Evolutionary conservation across 164 flowering plant species (phyloP).

Genomic region (Liquidambar formosana): DNA sequence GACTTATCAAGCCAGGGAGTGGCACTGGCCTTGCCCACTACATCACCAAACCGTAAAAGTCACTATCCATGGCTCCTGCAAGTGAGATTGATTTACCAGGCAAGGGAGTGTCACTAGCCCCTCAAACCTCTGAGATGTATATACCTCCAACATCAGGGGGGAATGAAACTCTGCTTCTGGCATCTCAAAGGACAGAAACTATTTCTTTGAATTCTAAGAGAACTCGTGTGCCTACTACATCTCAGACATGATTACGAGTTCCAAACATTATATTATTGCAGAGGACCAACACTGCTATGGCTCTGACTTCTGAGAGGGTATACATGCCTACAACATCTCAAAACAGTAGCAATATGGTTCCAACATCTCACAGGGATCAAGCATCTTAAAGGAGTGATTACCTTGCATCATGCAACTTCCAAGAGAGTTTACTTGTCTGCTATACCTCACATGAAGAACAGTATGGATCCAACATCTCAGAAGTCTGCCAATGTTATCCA

Average conservation of each 20-base stretch:
- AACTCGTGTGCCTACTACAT: conserved; percentile 7
- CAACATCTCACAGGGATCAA: conserved; percentile 12
- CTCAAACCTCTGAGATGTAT: neutral
- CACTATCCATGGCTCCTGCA: conserved; percentile 3
- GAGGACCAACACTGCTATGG: conserved; percentile 14
- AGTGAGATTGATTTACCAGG: conserved; percentile 12
- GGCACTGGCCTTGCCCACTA: neutral
- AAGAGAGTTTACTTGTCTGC: conserved; percentile 21
- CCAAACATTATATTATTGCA: too few species aligned
- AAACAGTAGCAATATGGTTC: neutral
- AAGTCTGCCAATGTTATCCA: conserved; percentile 5
- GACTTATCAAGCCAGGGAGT: conserved; percentile 9
- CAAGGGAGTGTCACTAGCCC: neutral
- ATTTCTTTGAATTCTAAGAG: conserved; percentile 8
- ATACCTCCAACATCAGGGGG: conserved; percentile 16
- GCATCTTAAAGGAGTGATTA: conserved; percentile 19
- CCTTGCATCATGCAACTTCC: conserved; percentile 18
- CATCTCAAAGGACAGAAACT: conserved; percentile 10
- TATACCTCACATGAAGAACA: conserved; percentile 10
- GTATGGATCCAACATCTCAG: conserved; percentile 8
- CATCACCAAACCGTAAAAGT: conserved; percentile 4
- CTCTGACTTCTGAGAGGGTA: conserved; percentile 4
- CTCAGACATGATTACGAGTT: conserved; percentile 10
- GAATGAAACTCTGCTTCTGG: conserved; percentile 11
- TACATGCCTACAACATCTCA: conserved; percentile 15